Conservation (phyloP, 371 early-diverging fungal genomes). For the Mucor plumbeus region DNA sequence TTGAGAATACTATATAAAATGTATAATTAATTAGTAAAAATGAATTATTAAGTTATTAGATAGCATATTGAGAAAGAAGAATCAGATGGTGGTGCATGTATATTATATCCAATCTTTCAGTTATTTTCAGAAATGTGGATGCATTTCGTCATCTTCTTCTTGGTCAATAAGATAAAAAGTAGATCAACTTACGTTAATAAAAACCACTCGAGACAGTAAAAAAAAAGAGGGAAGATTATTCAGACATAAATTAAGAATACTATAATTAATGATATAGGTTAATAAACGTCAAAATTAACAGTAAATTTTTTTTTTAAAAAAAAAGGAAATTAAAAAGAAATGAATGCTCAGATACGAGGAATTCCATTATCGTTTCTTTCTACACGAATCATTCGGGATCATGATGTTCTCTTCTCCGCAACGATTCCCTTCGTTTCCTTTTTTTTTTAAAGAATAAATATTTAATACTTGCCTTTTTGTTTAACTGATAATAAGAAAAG, state of each 20-base stretch:
- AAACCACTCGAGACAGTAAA: conserved; percentile 13
- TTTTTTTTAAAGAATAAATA: background rate
- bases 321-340: conserved; percentile 12
- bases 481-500: conserved; percentile 5
- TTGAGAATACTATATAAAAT: background rate
- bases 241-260: background rate
- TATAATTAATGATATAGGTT: conserved; percentile 4
- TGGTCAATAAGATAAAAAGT: conserved; percentile 6
- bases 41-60: background rate
- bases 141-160: conserved; percentile 36
- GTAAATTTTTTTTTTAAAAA: background rate
- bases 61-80: conserved; percentile 23
- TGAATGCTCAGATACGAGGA: conserved; percentile 45
- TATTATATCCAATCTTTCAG: conserved; percentile 36
- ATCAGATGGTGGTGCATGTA: conserved; percentile 59
- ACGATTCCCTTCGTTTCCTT: conserved; percentile 12
- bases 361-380: conserved; percentile 42
- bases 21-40: background rate
- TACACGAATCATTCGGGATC: conserved; percentile 35
- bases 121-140: conserved; percentile 37
- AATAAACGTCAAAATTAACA: background rate
- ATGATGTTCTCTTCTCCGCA: conserved; percentile 35
- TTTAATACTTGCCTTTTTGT: conserved; percentile 29
- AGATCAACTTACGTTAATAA: conserved; percentile 22
- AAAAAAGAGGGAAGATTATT: background rate